Percentiles rank a stretch among this genome's conserved stretches.
phyloP scores from a whole-genome alignment of 306 rosid genomes.

The Glycine soja region DNA sequence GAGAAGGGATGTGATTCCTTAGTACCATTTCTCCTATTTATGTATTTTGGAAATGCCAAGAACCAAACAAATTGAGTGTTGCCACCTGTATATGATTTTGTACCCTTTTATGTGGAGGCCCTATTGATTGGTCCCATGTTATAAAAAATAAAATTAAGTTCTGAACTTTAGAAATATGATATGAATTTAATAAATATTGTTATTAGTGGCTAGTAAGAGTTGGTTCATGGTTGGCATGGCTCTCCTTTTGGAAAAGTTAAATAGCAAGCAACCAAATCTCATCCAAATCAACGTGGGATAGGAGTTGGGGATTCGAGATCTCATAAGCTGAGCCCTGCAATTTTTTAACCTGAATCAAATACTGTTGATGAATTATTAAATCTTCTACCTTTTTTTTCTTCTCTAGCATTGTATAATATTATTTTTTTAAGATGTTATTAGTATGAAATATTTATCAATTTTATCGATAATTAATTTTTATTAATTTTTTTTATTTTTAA shows the following conservation, averaged over 20 bases:
- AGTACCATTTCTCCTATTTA: slow-evolving; percentile 26
- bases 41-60: slow-evolving; percentile 44
- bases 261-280: slow-evolving; percentile 68
- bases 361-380: slow-evolving; percentile 45
- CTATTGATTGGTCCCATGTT: slow-evolving; percentile 46
- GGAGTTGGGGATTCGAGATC: slow-evolving; percentile 73
- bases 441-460: too few relatives aligned
- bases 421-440: too few relatives aligned
- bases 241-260: slow-evolving; percentile 71
- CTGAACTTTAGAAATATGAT: slow-evolving; percentile 31
- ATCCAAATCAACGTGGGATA: slow-evolving; percentile 70
- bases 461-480: too few relatives aligned
- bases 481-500: too few relatives aligned
- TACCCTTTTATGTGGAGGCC: slow-evolving; percentile 39
- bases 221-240: slow-evolving; percentile 76
- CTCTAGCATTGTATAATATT: too few relatives aligned
- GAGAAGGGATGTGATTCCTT: slow-evolving; percentile 65
- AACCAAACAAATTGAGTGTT: slow-evolving; percentile 38
- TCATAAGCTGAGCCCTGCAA: slow-evolving; percentile 49
- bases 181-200: slow-evolving; percentile 19
- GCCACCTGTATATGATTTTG: slow-evolving; percentile 52
- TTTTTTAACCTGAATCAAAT: slow-evolving; percentile 56
- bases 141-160: not conserved
- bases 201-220: slow-evolving; percentile 44
- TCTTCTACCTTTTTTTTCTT: not conserved